A percentile compares a stretch with the other conserved stretches of the same genome.
Conservation (phyloP, 148 eudicot genomes). For the Heliamphora exappendiculata region DNA sequence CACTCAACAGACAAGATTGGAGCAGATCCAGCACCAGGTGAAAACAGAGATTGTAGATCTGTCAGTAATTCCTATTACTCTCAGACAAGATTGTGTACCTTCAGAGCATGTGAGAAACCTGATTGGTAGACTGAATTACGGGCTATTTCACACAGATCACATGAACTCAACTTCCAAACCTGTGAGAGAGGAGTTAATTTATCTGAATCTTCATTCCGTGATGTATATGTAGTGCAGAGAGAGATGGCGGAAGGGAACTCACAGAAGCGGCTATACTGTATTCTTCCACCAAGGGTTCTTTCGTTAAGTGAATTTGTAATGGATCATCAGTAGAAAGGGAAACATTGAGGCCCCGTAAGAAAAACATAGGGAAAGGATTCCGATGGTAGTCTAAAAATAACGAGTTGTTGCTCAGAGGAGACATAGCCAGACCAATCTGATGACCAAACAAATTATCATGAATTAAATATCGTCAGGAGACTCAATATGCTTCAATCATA, state of each 20-base stretch:
- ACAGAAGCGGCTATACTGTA: constrained; percentile 99
- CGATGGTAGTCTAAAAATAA: constrained; percentile 95
- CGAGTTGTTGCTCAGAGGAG: constrained; percentile 99
- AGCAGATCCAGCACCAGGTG: background rate
- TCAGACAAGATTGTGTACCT: constrained; percentile 42
- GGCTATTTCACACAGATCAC: constrained; percentile 97
- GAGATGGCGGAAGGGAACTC: constrained; percentile 23
- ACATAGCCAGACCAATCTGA: constrained; percentile 99
- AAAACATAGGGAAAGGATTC: constrained; percentile 92
- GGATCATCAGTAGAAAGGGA: constrained; percentile 99
- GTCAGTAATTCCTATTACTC: background rate
- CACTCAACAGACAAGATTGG: background rate
- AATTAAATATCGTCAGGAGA: constrained; percentile 6
- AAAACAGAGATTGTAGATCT: background rate
- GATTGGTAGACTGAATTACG: constrained; percentile 96
- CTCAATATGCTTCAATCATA: background rate
- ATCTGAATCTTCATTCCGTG: background rate
- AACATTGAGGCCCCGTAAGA: constrained; percentile 90
- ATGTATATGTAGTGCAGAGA: background rate
- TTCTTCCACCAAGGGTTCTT: constrained; percentile 96
- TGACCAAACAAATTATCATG: constrained; percentile 9
- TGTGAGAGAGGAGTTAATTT: constrained; percentile 19
- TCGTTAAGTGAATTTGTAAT: constrained; percentile 91
- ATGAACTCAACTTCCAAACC: constrained; percentile 96
- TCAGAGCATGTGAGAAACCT: constrained; percentile 87